Evolutionary conservation across 169 alveolate species (phyloP), one percentile per base, ranked within the genome.

Genomic region (Sarcocystis neurona): DNA sequence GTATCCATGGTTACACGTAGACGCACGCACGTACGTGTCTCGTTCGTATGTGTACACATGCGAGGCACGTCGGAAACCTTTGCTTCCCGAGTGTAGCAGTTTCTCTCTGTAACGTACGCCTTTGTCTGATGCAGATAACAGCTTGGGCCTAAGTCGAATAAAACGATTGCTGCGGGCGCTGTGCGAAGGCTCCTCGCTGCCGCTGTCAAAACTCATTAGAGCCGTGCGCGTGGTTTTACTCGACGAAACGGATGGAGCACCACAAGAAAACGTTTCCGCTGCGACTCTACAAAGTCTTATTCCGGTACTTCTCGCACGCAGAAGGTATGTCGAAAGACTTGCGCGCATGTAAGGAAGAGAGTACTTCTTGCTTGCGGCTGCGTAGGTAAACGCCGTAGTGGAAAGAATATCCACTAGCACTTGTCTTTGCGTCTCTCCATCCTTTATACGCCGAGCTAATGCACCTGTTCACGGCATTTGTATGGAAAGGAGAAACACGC

Each of bases 141-240:
- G 82, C 0, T 74, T 85, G 77, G 86, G 15, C 48, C 70, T 78
- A 70, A 72, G 53, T 39, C 84, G 37, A 4, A 84, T 85, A 75
- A 78, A 85, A 84, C 84, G 90, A 47, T 75, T 85, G 41, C 84
- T 85, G 60, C 90, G 90, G 56, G 53, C 78, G 41, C 84, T 85
- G 30, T 68, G 90, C 50, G 90, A 85, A 30, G 90, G 90, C 18
- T 68, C 90, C n/a, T 18, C 70, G 30, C 90, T 85, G 15, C 90
- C 90, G 3, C 58, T 85, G 3, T 85, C 90, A 6, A 37, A 56
- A 5, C 47, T 85, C 0, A 68, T 79, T 3, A 84, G 12, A 41
- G 85, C 79, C 30, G 90, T 79, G 5, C 78, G 58, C n/a, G 48
- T 39, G 6, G 90, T 79, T 20, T 77, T 85, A 2, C 72, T 39